Percentiles rank a stretch among this genome's conserved stretches.
Evolutionary conservation across 805 yeast genomes (phyloP).

Genomic region (Candida boidinii): DNA sequence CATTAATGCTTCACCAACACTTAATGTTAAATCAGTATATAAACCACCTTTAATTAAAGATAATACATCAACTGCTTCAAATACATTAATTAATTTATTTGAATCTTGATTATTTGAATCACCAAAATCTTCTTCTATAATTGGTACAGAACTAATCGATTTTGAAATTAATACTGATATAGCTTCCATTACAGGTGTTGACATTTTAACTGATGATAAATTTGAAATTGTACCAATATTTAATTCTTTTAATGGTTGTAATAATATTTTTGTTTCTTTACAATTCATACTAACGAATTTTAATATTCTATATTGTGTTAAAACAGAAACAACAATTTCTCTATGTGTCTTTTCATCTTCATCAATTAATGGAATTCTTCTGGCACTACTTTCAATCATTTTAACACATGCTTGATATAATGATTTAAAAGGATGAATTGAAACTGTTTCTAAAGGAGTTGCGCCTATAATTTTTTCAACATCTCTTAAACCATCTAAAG

Average conservation of each 20-base stretch:
- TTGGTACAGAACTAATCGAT: conserved; percentile 90
- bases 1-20: conserved; percentile 94
- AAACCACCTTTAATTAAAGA: conserved; percentile 91
- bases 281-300: conserved; percentile 95
- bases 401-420: conserved; percentile 87
- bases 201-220: conserved; percentile 77
- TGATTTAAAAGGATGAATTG: conserved; percentile 85
- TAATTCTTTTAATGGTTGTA: conserved; percentile 66
- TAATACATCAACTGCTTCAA: conserved; percentile 92
- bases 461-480: conserved; percentile 85
- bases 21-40: conserved; percentile 79
- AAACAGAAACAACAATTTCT: conserved; percentile 90
- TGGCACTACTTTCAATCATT: conserved; percentile 81
- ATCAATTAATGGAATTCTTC: conserved; percentile 92
- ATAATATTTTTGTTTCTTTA: conserved; percentile 80
- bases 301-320: conserved; percentile 92
- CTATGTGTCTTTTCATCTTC: conserved; percentile 86
- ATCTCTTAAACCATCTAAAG: conserved; percentile 76
- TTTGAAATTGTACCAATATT: conserved; percentile 47
- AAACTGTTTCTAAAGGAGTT: conserved; percentile 74
- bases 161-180: conserved; percentile 71
- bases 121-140: conserved; percentile 81
- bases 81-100: conserved; percentile 69
- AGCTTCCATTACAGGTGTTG: conserved; percentile 89
- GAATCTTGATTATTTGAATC: too few species aligned